Conservation (phyloP, 495 filamentous ascomycete species). For the Hypoxylon subgilvum region DNA sequence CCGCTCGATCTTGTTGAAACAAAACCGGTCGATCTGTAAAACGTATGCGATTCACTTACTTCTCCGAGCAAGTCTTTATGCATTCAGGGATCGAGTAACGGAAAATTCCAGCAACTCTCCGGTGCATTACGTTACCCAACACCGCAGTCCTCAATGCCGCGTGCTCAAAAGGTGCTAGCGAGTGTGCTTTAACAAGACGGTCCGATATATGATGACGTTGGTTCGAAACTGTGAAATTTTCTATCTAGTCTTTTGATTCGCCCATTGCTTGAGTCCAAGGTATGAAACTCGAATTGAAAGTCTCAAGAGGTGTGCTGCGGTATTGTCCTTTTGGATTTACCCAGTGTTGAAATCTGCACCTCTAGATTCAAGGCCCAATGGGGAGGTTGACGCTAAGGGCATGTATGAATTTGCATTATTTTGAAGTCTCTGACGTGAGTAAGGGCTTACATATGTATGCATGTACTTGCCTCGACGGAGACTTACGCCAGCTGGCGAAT, state of each 20-base stretch:
- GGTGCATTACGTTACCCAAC: background rate
- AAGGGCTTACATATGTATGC: too few species aligned
- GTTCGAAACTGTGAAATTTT: slow-evolving; percentile 31
- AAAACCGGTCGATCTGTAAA: background rate
- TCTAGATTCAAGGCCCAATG: slow-evolving; percentile 7
- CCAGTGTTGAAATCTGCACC: slow-evolving; percentile 3
- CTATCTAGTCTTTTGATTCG: slow-evolving; percentile 22
- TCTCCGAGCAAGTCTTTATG: background rate
- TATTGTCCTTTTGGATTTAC: slow-evolving; percentile 7
- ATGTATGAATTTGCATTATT: background rate
- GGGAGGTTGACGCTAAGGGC: background rate
- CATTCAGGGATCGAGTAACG: background rate
- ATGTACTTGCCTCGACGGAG: slow-evolving; percentile 6
- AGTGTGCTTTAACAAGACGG: too few species aligned
- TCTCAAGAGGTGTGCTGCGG: slow-evolving; percentile 12
- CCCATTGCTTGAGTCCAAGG: slow-evolving; percentile 9
- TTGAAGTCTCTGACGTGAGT: slow-evolving; percentile 14
- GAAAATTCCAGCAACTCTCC: background rate
- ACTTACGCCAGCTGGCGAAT: slow-evolving; percentile 13
- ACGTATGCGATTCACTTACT: background rate
- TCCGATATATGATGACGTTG: slow-evolving; percentile 19
- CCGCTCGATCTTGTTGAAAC: background rate
- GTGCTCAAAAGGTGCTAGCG: too few species aligned
- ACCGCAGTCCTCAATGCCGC: too few species aligned
- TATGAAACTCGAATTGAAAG: slow-evolving; percentile 23